These are phyloP conservation scores for Lyophyllum atratum DNA, from an alignment of 768 basidiomycete genomes.

Conservation along the genomic window DNA sequence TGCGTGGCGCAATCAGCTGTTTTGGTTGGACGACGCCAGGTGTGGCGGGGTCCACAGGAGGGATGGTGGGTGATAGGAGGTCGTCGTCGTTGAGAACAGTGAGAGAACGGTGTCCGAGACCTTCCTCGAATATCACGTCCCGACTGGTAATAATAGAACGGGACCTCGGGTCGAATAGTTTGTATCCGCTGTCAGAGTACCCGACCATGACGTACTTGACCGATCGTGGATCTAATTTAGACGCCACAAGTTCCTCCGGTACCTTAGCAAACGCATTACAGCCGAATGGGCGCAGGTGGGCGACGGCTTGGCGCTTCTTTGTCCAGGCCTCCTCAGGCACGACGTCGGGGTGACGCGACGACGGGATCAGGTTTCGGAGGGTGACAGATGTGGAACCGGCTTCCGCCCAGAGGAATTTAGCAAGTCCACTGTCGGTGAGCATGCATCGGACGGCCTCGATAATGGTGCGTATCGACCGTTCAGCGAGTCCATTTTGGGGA, in stretches of 20 bases:
- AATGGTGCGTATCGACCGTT: conserved; percentile 23
- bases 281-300: conserved; percentile 28
- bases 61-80: background rate
- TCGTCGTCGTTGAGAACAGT: background rate
- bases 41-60: background rate
- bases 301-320: conserved; percentile 7
- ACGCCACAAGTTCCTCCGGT: conserved; percentile 15
- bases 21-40: background rate
- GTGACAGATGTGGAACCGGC: conserved; percentile 23
- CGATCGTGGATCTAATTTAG: conserved; percentile 15
- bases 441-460: conserved; percentile 20
- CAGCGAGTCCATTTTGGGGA: conserved; percentile 28
- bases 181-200: conserved; percentile 17
- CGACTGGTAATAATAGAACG: conserved; percentile 13
- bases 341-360: conserved; percentile 16
- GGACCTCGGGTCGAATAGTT: conserved; percentile 7
- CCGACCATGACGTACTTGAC: conserved; percentile 13
- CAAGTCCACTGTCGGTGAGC: conserved; percentile 20
- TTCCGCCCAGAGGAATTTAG: conserved; percentile 18
- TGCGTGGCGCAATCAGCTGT: background rate
- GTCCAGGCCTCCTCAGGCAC: conserved; percentile 11
- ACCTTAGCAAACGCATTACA: conserved; percentile 28
- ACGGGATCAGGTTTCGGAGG: conserved; percentile 24
- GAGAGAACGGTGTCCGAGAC: conserved; percentile 8
- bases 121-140: conserved; percentile 26